phyloP scores from a whole-genome alignment of 2,329 filamentous ascomycete species.

The Calonectria naviculata region DNA sequence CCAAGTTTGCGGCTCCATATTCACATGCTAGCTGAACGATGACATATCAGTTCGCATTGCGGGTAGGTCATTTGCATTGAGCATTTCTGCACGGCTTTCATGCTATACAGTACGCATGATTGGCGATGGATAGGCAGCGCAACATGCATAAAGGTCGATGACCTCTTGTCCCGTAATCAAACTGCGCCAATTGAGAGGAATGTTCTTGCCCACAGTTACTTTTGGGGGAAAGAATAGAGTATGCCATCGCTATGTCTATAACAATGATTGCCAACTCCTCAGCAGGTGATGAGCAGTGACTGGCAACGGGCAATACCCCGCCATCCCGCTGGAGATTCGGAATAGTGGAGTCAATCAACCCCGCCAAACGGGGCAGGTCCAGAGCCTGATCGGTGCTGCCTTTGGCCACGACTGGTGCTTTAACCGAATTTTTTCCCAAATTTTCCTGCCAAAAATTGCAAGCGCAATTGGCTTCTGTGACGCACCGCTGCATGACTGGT shows the following conservation, averaged over 20 bases:
- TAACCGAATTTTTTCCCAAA: conserved; percentile 17
- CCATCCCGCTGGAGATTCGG: conserved; percentile 1
- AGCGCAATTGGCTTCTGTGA: conserved; percentile 25
- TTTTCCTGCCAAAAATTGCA: conserved; percentile 11
- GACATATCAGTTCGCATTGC: neutral
- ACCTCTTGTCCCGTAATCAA: neutral
- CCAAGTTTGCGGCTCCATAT: too few relatives aligned
- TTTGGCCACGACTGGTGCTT: neutral
- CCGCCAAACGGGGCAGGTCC: conserved; percentile 4
- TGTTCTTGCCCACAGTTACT: neutral
- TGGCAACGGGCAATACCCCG: neutral
- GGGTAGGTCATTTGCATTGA: neutral
- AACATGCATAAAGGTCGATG: neutral
- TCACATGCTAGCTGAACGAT: too few relatives aligned
- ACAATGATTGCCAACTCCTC: too few relatives aligned
- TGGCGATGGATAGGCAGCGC: neutral
- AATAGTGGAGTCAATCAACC: neutral
- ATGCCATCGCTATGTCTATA: neutral
- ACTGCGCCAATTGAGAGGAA: neutral
- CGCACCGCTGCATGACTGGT: conserved; percentile 30
- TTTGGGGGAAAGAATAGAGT: neutral
- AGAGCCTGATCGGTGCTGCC: neutral
- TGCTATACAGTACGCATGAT: neutral
- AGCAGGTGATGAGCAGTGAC: too few relatives aligned
- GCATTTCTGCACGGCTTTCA: neutral